Evolutionary conservation across 345 rosid species (phyloP).

Genomic region (Draba incana): DNA sequence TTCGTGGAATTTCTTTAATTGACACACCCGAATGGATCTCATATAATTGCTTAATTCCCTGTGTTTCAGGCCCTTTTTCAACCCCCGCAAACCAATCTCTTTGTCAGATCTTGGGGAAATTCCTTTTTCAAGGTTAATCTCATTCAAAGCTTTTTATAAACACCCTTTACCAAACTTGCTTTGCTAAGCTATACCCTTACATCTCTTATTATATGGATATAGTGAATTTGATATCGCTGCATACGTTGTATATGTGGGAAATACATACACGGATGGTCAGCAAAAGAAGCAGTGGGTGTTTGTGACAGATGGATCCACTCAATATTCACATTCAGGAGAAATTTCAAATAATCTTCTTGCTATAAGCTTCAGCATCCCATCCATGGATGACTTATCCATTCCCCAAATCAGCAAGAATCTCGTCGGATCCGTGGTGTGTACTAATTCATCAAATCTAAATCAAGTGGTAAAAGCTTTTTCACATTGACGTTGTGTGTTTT

Average conservation of each 20-base stretch:
- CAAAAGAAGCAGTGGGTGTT: conserved; percentile 91
- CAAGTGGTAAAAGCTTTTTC: background rate
- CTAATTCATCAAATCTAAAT: conserved; percentile 2
- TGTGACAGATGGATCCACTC: conserved; percentile 73
- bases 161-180: conserved; percentile 5
- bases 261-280: conserved; percentile 53
- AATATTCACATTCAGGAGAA: conserved; percentile 46
- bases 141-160: conserved; percentile 3
- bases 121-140: conserved; percentile 71
- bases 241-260: conserved; percentile 73
- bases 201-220: conserved; percentile 15
- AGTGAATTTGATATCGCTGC: conserved; percentile 93
- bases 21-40: conserved; percentile 27
- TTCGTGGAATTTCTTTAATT: conserved; percentile 20
- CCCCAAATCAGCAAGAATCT: conserved; percentile 66
- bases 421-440: conserved; percentile 79
- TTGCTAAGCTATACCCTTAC: conserved; percentile 12
- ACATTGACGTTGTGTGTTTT: conserved; percentile 14
- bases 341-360: conserved; percentile 69
- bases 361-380: conserved; percentile 74
- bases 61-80: conserved; percentile 75
- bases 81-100: conserved; percentile 62
- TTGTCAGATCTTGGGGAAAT: conserved; percentile 71
- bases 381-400: conserved; percentile 49
- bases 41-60: conserved; percentile 12